Evolutionary conservation across 768 basidiomycete species (phyloP), one percentile per base, ranked within the genome.

Genomic region (Lentinus tigrinus): DNA sequence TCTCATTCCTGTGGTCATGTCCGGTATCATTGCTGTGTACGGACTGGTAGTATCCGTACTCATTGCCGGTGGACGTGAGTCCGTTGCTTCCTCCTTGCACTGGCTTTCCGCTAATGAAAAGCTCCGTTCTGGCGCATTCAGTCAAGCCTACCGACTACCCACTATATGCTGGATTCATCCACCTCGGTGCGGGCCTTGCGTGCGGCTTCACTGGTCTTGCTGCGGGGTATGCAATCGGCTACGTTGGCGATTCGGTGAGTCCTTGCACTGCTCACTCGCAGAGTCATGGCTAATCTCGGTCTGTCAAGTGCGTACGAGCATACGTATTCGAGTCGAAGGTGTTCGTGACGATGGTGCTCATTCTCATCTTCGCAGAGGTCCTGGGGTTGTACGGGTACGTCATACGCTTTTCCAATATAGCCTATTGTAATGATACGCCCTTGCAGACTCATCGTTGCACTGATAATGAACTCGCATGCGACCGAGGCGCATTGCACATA

Each of bases 11-110:
- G 95, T 97, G 36, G 94, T 98, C 72, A 97, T 98, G 95, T 91
- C 93, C 57, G 95, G 95, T 76, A 97, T 97, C 73, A 95, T 97
- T 64, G 95, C 95, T 28, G 95, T 98, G 37, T 98, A 98, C 69
- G 95, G 95, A 8, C 81, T 98, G 40, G 96, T 98, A 9, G 95
- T 98, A 14, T 91, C 93, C 3, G 95, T 98, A 28, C 83, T 98
- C 56, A 97, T 97, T 60, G 81, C 89, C 17, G 92, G 92, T 53
- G 75, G 74, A 58, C 66, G 83, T 85, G 61, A 66, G 82, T 78
- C 13, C 52, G 34, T n/a, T 8, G 56, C 68, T 74, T 61, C 56
- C 13, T 26, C 39, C 9, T 28, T 2, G 3, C n/a, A 78, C 81
- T n/a, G 24, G 39, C 26, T 10, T 23, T 5, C 6, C 3, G 4